A percentile compares a stretch with the other conserved stretches of the same genome.
Evolutionary conservation across 768 basidiomycete species (phyloP).

Genomic region (Lentinus brumalis): DNA sequence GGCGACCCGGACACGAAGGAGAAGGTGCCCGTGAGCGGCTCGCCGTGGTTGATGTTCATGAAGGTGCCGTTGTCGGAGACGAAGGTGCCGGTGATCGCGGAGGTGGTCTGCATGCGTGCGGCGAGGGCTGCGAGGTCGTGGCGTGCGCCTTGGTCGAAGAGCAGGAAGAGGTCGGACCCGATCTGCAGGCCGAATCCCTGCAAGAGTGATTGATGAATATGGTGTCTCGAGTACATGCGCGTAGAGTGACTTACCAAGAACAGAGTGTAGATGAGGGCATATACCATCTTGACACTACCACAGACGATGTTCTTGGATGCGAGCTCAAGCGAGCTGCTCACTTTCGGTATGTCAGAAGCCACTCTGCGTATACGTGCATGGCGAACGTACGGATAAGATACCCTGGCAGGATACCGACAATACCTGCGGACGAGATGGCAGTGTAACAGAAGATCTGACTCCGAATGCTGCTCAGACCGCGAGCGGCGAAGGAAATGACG

Average conservation of each 20-base stretch:
- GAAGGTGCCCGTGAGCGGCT: slow-evolving; percentile 63
- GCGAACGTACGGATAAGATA: slow-evolving; percentile 69
- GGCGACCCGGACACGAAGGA: slow-evolving; percentile 59
- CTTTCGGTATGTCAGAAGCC: slow-evolving; percentile 36
- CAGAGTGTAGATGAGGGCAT: slow-evolving; percentile 83
- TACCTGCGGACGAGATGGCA: slow-evolving; percentile 84
- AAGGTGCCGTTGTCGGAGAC: slow-evolving; percentile 55
- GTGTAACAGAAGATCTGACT: slow-evolving; percentile 87
- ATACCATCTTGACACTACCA: slow-evolving; percentile 86
- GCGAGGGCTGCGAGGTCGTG: slow-evolving; percentile 55
- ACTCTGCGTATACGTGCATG: background rate
- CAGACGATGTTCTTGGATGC: slow-evolving; percentile 86
- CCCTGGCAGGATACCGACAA: slow-evolving; percentile 89
- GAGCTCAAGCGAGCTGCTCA: slow-evolving; percentile 81
- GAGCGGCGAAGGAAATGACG: slow-evolving; percentile 76
- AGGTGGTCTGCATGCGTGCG: slow-evolving; percentile 47
- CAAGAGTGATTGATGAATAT: background rate
- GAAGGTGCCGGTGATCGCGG: slow-evolving; percentile 68
- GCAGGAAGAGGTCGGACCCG: slow-evolving; percentile 77
- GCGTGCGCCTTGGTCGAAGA: slow-evolving; percentile 63
- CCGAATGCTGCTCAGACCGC: slow-evolving; percentile 79
- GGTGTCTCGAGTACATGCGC: background rate
- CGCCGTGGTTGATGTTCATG: slow-evolving; percentile 35
- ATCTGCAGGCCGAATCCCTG: slow-evolving; percentile 81
- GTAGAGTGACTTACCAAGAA: slow-evolving; percentile 47